These are phyloP conservation scores for Dictyostelium citrinum DNA, from an alignment of 78 protist species.

Conservation along the genomic window DNA sequence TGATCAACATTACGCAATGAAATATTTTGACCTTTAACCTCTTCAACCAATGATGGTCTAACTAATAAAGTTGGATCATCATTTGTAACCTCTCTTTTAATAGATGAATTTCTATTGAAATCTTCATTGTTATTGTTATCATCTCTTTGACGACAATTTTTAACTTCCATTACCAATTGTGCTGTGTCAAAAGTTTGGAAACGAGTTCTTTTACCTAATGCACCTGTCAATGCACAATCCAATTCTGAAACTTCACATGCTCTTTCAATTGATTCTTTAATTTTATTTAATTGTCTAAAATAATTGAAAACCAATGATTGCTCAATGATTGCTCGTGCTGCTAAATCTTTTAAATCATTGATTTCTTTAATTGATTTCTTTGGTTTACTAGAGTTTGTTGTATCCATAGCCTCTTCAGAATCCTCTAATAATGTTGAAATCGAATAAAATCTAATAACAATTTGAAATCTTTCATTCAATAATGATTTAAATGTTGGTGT, in stretches of 20 bases:
- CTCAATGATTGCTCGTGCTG: conserved; percentile 7
- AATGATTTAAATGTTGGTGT: conserved; percentile 54
- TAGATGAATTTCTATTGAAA: neutral
- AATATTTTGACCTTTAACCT: neutral
- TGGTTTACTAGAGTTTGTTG: neutral
- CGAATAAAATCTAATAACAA: conserved; percentile 24
- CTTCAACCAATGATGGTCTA: conserved; percentile 31
- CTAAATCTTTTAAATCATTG: conserved; percentile 19
- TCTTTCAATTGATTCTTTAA: conserved; percentile 18
- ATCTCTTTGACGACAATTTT: neutral
- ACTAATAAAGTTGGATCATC: conserved; percentile 60
- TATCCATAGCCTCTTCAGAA: neutral
- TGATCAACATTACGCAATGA: conserved; percentile 70
- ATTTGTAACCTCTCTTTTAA: conserved; percentile 65
- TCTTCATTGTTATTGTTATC: neutral
- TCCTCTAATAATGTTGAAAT: neutral
- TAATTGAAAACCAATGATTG: conserved; percentile 36
- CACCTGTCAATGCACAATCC: conserved; percentile 77
- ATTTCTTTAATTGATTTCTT: neutral
- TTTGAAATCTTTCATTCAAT: conserved; percentile 48
- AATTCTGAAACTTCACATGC: conserved; percentile 36
- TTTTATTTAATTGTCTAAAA: conserved; percentile 17
- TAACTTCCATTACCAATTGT: conserved; percentile 75
- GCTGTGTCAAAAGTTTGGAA: conserved; percentile 82
- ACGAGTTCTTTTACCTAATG: conserved; percentile 83